Conservation (phyloP, 164 flowering plant species). For the Magnolia sinica region DNA sequence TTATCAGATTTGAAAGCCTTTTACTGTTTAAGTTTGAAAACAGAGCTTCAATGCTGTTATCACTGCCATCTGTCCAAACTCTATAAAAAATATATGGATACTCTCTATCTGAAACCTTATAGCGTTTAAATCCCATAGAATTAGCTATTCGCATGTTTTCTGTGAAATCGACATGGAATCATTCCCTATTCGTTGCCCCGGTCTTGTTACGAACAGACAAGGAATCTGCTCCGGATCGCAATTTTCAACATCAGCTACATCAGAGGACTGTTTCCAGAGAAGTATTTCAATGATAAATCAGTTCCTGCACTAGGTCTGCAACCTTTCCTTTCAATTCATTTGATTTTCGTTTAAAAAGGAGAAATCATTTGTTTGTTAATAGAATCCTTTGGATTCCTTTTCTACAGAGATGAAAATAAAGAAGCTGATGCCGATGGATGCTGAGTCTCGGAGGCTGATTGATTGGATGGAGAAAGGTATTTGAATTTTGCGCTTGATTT, state of each 20-base stretch:
- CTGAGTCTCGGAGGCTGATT: constrained; percentile 84
- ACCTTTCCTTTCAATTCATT: background rate
- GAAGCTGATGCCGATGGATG: constrained; percentile 94
- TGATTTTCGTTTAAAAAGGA: background rate
- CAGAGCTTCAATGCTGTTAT: too few relatives aligned
- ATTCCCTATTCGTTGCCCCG: background rate
- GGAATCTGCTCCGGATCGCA: constrained; percentile 89
- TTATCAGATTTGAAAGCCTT: too few relatives aligned
- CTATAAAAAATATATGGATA: too few relatives aligned
- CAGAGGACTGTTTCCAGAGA: constrained; percentile 92
- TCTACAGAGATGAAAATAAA: constrained; percentile 87
- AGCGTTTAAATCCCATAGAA: too few relatives aligned
- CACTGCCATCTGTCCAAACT: too few relatives aligned
- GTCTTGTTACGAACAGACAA: constrained; percentile 44
- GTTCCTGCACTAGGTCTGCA: constrained; percentile 84
- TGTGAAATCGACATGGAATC: too few relatives aligned
- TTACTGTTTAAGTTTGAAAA: too few relatives aligned
- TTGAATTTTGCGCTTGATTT: background rate
- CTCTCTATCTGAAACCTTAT: too few relatives aligned
- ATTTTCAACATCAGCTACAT: constrained; percentile 95
- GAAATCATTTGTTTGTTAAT: background rate
- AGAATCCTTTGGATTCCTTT: background rate
- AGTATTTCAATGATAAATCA: constrained; percentile 85
- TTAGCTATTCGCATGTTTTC: too few relatives aligned
- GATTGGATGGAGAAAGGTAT: constrained; percentile 98